These are phyloP conservation scores for Trichoderma simmonsii DNA, from an alignment of 2,329 filamentous ascomycete species.

Conservation along the genomic window DNA sequence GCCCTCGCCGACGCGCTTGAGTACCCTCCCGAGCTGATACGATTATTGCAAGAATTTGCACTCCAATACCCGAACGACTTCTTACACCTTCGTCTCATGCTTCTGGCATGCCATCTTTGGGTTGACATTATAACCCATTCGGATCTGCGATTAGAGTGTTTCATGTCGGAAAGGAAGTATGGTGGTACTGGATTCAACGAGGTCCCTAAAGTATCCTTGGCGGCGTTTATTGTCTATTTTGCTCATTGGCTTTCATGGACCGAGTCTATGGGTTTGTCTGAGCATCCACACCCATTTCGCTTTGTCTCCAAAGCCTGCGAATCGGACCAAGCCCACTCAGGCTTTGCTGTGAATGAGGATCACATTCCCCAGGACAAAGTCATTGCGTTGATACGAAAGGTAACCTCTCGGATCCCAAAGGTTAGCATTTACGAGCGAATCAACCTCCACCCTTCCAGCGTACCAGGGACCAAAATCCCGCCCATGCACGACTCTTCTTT, in stretches of 20 bases:
- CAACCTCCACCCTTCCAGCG: not conserved
- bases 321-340: not conserved
- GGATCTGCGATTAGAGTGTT: not conserved
- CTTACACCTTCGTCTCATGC: not conserved
- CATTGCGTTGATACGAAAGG: not conserved
- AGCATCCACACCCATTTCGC: not conserved
- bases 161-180: not conserved
- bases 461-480: not conserved
- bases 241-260: not conserved
- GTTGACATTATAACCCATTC: not conserved
- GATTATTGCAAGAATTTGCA: not conserved
- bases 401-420: not conserved
- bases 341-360: not conserved
- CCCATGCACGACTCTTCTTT: not conserved
- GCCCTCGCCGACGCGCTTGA: not conserved
- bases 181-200: not conserved
- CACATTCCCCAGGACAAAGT: not conserved
- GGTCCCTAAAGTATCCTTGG: not conserved
- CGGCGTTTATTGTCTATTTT: not conserved
- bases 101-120: not conserved
- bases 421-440: not conserved
- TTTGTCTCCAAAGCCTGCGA: not conserved
- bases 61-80: not conserved
- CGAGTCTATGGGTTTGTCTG: not conserved
- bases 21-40: not conserved